Percentiles rank a stretch among this genome's conserved stretches.
These are phyloP conservation scores for Lachnellula willkommii DNA, from an alignment of 2,329 filamentous ascomycete genomes.

Conservation along the genomic window DNA sequence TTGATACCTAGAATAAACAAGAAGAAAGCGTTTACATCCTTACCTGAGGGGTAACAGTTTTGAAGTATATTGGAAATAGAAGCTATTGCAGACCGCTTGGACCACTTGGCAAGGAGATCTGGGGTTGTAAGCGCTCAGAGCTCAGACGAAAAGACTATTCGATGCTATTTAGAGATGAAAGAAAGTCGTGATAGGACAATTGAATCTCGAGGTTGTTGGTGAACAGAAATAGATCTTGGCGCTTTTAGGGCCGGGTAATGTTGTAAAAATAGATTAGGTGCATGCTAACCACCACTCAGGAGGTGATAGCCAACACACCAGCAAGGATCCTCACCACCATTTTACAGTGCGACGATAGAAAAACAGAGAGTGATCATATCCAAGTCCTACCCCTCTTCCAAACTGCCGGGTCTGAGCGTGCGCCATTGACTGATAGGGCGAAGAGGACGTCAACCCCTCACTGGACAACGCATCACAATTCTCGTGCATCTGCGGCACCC, in stretches of 20 bases:
- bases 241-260: not conserved
- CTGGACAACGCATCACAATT: not conserved
- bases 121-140: conserved; percentile 1
- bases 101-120: not conserved
- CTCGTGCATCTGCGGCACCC: not conserved
- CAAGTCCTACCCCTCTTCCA: not conserved
- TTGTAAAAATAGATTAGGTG: not conserved
- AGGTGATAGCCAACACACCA: not conserved
- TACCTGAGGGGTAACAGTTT: not conserved
- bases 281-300: not conserved
- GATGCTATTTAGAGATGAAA: not conserved
- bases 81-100: not conserved
- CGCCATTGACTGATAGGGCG: not conserved
- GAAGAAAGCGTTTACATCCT: not conserved
- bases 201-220: not conserved
- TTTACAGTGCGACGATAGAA: not conserved
- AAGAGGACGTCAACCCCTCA: not conserved
- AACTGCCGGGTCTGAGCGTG: not conserved
- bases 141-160: not conserved
- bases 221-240: not conserved
- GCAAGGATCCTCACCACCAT: not conserved
- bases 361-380: not conserved
- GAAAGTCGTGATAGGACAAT: not conserved
- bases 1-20: not conserved
- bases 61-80: not conserved